phyloP scores from a whole-genome alignment of 2,329 filamentous ascomycete species.

The Aspergillus versicolor region DNA sequence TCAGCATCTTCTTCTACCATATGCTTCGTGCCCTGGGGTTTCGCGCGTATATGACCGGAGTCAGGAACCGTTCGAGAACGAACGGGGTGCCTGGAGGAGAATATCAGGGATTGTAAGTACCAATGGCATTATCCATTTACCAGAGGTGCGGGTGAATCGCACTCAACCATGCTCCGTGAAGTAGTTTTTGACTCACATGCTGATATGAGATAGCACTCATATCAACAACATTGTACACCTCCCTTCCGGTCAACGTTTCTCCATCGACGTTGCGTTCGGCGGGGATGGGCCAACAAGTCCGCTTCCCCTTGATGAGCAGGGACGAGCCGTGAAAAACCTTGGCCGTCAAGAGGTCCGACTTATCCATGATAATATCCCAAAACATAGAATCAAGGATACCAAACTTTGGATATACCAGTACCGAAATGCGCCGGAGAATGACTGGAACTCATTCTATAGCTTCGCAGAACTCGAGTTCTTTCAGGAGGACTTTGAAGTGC shows the following conservation, averaged over 20 bases:
- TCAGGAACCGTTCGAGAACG: slow-evolving; percentile 37
- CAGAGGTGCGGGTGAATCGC: neutral
- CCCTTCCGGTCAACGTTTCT: slow-evolving; percentile 47
- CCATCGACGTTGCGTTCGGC: slow-evolving; percentile 61
- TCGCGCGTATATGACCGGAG: slow-evolving; percentile 53
- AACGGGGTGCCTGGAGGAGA: slow-evolving; percentile 29
- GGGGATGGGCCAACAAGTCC: slow-evolving; percentile 61
- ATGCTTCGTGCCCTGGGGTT: slow-evolving; percentile 55
- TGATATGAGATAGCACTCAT: slow-evolving; percentile 46
- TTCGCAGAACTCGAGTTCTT: slow-evolving; percentile 43
- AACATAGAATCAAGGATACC: slow-evolving; percentile 38
- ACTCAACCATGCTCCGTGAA: neutral
- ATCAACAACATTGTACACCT: slow-evolving; percentile 59
- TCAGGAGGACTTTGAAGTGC: slow-evolving; percentile 39
- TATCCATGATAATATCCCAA: slow-evolving; percentile 44
- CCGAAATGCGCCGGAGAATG: slow-evolving; percentile 33
- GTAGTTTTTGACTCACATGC: neutral
- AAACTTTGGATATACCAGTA: slow-evolving; percentile 56
- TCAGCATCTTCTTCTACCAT: slow-evolving; percentile 55
- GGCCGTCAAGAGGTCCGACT: slow-evolving; percentile 58
- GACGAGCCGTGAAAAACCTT: slow-evolving; percentile 47
- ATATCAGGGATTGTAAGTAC: slow-evolving; percentile 24
- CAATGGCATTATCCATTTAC: neutral
- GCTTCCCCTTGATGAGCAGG: slow-evolving; percentile 48
- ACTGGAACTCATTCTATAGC: slow-evolving; percentile 45